Conservation (phyloP, 2,329 filamentous ascomycete species). For the Colletotrichum liriopes region DNA sequence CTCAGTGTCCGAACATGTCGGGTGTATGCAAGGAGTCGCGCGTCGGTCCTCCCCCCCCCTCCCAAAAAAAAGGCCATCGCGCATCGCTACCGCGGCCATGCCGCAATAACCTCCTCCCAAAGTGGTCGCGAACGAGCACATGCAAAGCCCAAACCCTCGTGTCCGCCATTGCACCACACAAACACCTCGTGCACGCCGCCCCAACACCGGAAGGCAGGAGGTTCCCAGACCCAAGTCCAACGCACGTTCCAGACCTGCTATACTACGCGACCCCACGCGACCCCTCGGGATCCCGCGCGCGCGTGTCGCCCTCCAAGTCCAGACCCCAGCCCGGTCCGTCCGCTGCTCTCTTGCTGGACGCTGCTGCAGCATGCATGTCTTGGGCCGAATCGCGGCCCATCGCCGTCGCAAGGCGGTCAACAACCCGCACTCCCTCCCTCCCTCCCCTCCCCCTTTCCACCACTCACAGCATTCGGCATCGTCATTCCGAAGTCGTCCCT, state of each 20-base stretch:
- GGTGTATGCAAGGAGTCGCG: not conserved
- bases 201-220: too few relatives aligned
- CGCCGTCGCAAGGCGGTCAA: not conserved
- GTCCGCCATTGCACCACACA: too few relatives aligned
- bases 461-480: not conserved
- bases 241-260: too few relatives aligned
- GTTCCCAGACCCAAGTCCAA: too few relatives aligned
- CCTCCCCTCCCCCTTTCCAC: not conserved
- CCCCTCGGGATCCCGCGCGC: too few relatives aligned
- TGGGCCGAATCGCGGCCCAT: not conserved
- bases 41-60: too few relatives aligned
- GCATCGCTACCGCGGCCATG: not conserved
- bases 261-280: too few relatives aligned
- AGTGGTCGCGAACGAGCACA: not conserved
- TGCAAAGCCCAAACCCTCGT: not conserved
- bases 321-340: too few relatives aligned
- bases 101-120: not conserved
- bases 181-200: too few relatives aligned
- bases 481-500: not conserved
- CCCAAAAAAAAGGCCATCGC: not conserved
- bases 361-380: conserved; percentile 6
- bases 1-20: not conserved
- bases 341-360: not conserved
- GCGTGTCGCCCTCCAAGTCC: too few relatives aligned
- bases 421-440: not conserved